phyloP scores from a whole-genome alignment of 257 asterid genomes.

The Rehmannia glutinosa region DNA sequence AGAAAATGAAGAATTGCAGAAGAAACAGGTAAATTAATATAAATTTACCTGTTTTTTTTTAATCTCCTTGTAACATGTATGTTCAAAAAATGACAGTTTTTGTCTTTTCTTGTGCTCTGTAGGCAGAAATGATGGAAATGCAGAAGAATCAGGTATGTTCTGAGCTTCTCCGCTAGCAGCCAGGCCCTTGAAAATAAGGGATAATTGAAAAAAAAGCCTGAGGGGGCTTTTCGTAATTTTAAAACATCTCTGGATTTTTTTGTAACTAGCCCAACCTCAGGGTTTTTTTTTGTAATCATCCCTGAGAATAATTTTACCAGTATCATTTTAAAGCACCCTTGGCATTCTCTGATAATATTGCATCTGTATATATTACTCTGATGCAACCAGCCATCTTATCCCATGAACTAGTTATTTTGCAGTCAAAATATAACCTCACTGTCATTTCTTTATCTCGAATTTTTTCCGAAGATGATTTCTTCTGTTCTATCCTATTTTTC shows the following conservation, averaged over 20 bases:
- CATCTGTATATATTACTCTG: background rate
- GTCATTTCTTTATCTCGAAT: background rate
- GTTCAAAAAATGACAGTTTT: background rate
- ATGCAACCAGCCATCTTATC: background rate
- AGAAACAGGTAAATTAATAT: constrained; percentile 49
- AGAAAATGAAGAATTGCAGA: constrained; percentile 56
- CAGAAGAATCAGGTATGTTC: constrained; percentile 42
- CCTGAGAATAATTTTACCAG: too few species aligned
- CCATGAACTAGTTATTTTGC: background rate
- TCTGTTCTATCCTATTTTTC: background rate
- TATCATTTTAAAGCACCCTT: too few species aligned
- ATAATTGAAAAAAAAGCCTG: too few species aligned
- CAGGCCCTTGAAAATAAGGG: too few species aligned
- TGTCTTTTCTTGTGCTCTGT: constrained; percentile 1
- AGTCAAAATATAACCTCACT: background rate
- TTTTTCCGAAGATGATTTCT: background rate
- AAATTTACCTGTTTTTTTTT: background rate
- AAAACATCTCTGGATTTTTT: too few species aligned
- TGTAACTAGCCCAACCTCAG: too few species aligned
- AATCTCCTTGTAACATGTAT: background rate
- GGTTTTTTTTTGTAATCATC: too few species aligned
- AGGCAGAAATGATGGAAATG: constrained; percentile 27
- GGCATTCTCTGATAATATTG: too few species aligned
- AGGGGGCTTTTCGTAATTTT: too few species aligned
- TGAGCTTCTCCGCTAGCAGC: too few species aligned